These are phyloP conservation scores for Solanum raphanifolium DNA, from an alignment of 257 asterid species.

Conservation along the genomic window DNA sequence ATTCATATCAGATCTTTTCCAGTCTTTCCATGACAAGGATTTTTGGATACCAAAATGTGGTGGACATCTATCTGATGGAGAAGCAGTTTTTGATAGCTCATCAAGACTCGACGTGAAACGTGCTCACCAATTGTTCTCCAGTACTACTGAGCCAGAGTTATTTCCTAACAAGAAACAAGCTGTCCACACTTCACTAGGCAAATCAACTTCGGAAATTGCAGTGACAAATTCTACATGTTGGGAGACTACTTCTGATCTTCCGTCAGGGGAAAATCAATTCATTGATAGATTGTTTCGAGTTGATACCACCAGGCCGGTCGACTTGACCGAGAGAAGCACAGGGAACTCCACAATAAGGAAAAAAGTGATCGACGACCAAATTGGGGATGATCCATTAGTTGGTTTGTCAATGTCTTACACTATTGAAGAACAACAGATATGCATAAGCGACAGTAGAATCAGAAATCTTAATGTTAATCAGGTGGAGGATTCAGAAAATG, in stretches of 20 bases:
- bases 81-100: slow-evolving; percentile 50
- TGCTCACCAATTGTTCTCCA: slow-evolving; percentile 51
- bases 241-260: slow-evolving; percentile 60
- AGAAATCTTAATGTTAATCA: slow-evolving; percentile 63
- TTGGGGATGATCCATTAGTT: slow-evolving; percentile 43
- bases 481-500: slow-evolving; percentile 53
- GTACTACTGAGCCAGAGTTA: slow-evolving; percentile 48
- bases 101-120: slow-evolving; percentile 58
- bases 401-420: slow-evolving; percentile 69
- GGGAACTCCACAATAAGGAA: slow-evolving; percentile 29
- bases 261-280: slow-evolving; percentile 41
- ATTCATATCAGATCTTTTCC: background rate
- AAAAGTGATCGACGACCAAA: slow-evolving; percentile 23
- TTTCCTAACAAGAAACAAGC: slow-evolving; percentile 67
- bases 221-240: slow-evolving; percentile 39
- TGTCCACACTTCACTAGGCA: slow-evolving; percentile 33
- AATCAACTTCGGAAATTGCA: slow-evolving; percentile 33
- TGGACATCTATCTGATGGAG: slow-evolving; percentile 43
- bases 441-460: slow-evolving; percentile 44
- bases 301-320: slow-evolving; percentile 25
- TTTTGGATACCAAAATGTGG: slow-evolving; percentile 70
- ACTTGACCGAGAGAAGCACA: slow-evolving; percentile 23
- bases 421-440: slow-evolving; percentile 46
- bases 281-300: slow-evolving; percentile 62
- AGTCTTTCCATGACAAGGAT: slow-evolving; percentile 55